phyloP scores from a whole-genome alignment of 768 basidiomycete species.

The Auriscalpium orientale region DNA sequence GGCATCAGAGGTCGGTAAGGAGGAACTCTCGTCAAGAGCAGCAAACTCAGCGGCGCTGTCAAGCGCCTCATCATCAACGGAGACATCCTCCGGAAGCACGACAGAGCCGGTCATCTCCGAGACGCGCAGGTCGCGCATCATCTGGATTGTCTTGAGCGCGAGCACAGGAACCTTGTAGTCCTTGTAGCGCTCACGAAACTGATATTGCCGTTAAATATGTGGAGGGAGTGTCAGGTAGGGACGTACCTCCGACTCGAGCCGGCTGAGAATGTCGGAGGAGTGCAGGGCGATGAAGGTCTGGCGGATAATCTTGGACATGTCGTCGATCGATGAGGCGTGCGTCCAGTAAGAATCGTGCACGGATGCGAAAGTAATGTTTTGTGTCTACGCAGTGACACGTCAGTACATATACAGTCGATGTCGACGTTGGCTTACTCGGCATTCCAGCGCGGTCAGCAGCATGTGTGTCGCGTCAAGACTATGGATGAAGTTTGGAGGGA shows the following conservation, averaged over 20 bases:
- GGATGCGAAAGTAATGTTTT: constrained; percentile 78
- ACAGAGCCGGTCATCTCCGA: background rate
- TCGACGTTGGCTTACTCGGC: constrained; percentile 45
- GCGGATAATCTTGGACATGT: constrained; percentile 84
- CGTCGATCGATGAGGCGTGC: constrained; percentile 78
- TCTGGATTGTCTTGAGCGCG: constrained; percentile 28
- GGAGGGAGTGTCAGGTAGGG: background rate
- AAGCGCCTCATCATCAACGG: background rate
- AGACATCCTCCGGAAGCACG: constrained; percentile 3
- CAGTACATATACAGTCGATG: background rate
- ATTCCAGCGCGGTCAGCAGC: constrained; percentile 92
- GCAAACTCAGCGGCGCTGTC: too few relatives aligned
- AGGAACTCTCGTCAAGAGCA: too few relatives aligned
- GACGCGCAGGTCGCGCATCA: constrained; percentile 21
- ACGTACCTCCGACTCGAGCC: constrained; percentile 69
- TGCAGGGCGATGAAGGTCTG: constrained; percentile 92
- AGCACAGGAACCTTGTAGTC: constrained; percentile 59
- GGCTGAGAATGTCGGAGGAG: constrained; percentile 72
- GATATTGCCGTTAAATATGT: background rate
- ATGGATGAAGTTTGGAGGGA: constrained; percentile 99
- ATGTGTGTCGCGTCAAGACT: constrained; percentile 98
- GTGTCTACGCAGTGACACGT: constrained; percentile 38
- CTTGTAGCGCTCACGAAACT: constrained; percentile 24
- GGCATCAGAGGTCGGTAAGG: too few relatives aligned
- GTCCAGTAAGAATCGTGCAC: constrained; percentile 99